phyloP scores from a whole-genome alignment of 352 stramenopile species.

The Phytophthora litchii region DNA sequence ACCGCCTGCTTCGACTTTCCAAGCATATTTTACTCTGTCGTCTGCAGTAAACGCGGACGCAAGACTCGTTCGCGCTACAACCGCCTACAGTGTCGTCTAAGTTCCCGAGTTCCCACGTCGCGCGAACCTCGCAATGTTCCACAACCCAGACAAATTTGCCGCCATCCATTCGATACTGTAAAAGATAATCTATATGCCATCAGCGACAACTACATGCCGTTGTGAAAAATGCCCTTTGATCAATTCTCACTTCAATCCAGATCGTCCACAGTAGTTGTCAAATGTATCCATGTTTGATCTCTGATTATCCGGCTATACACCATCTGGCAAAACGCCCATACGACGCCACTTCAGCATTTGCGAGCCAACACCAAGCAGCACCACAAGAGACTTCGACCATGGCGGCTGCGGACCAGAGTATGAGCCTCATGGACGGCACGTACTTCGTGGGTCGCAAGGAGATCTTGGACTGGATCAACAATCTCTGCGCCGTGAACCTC shows the following conservation, averaged over 20 bases:
- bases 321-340: conserved; percentile 2
- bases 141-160: conserved; percentile 8
- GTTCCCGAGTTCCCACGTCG: conserved; percentile 24
- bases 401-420: conserved; percentile 84
- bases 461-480: conserved; percentile 99
- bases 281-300: neutral
- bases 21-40: conserved; percentile 11
- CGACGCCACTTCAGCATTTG: conserved; percentile 23
- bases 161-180: conserved; percentile 1
- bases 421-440: conserved; percentile 96
- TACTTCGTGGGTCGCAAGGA: conserved; percentile 98
- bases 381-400: conserved; percentile 28
- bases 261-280: too few species aligned
- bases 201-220: neutral
- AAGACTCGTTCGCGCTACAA: conserved; percentile 16
- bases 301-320: conserved; percentile 23
- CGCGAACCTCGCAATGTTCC: conserved; percentile 20
- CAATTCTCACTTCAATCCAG: conserved; percentile 8
- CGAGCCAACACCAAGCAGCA: conserved; percentile 12
- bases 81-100: conserved; percentile 16
- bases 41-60: conserved; percentile 20
- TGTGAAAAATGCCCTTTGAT: conserved; percentile 16
- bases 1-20: neutral
- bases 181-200: conserved; percentile 6
- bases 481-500: conserved; percentile 93